These are phyloP conservation scores for Cynanchum wilfordii DNA, from an alignment of 257 asterid species.

Conservation along the genomic window DNA sequence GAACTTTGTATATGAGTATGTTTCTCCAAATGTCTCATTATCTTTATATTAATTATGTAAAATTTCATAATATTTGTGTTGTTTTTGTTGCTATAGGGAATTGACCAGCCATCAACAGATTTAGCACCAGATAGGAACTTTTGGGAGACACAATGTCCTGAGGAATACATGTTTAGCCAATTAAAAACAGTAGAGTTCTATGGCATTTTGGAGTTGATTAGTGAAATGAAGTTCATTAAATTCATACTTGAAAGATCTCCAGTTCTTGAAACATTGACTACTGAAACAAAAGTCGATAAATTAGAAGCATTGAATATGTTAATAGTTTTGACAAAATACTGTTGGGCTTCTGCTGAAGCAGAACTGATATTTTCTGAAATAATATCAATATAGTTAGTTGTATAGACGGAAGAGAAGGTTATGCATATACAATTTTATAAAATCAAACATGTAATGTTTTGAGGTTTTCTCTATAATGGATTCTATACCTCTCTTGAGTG, in stretches of 20 bases:
- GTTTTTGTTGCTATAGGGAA: constrained; percentile 37
- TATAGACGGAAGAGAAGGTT: constrained; percentile 23
- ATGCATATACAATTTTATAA: not conserved
- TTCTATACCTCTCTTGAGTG: too few relatives aligned
- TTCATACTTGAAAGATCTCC: constrained; percentile 69
- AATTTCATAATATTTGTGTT: too few relatives aligned
- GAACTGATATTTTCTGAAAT: constrained; percentile 51
- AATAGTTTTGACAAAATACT: constrained; percentile 57
- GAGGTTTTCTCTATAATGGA: too few relatives aligned
- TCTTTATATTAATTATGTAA: too few relatives aligned
- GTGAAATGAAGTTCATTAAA: constrained; percentile 65
- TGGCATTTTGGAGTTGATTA: constrained; percentile 49
- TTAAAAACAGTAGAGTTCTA: constrained; percentile 55
- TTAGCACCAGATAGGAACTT: constrained; percentile 32
- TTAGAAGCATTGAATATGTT: constrained; percentile 55
- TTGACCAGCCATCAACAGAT: constrained; percentile 39
- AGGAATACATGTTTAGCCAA: constrained; percentile 27
- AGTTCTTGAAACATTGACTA: constrained; percentile 49
- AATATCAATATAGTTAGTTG: too few relatives aligned
- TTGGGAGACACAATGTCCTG: constrained; percentile 39
- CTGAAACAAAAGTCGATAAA: constrained; percentile 39
- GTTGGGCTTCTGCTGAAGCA: constrained; percentile 77
- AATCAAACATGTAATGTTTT: too few relatives aligned
- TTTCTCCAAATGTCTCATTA: too few relatives aligned
- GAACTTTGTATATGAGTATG: too few relatives aligned